Base-by-base conservation (phyloP, 2,329 filamentous ascomycete species). In the Colletotrichum sp. region DNA sequence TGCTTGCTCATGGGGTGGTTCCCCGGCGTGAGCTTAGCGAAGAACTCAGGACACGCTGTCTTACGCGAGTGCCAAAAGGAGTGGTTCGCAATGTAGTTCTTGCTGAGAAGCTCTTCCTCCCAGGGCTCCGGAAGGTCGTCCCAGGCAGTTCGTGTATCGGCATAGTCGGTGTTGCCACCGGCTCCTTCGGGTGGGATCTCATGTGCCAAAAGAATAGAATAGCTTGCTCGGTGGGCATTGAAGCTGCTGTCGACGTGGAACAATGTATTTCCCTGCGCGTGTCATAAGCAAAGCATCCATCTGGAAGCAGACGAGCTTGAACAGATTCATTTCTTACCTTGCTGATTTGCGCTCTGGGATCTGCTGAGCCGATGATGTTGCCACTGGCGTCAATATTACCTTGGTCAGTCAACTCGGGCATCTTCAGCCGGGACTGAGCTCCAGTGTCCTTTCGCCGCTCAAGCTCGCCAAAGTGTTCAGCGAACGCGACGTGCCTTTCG, bases 231-330 rank as follows among this genome's bases (percentile, higher is more conserved):
- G 4, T 87, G 87, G 9, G 89, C 88, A 78, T 91, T 91, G 83
- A 89, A 91, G 26, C 86, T 87, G 21, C 86, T 89, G 80, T 91
- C 90, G 15, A 87, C 87, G 75, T 92, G 90, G 81, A 89, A 92
- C 15, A 90, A 83, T 3, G 80, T 81, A 78, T 91, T 91, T 38
- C 87, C 88, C 80, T 80, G 70, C 28, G 79, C 79, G 4, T 34
- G 5, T 61, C 16, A 24, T 56, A 24, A 48, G 38, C 38, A n/a
- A 1, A 48, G 18, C 8, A 0, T 36, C 6, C 30, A 21, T 8
- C 30, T 3, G 10, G 43, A 52, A 36, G 34, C 15, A 36, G 34
- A 36, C 5, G 34, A 36, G 34, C 34, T 36, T 36, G 12, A 34
- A 13, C 12, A 3, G 12, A 13, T 13, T 36, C 34, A 24, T 15